Conservation (phyloP, 2,329 filamentous ascomycete species). For the Cadophora luteo-olivacea region DNA sequence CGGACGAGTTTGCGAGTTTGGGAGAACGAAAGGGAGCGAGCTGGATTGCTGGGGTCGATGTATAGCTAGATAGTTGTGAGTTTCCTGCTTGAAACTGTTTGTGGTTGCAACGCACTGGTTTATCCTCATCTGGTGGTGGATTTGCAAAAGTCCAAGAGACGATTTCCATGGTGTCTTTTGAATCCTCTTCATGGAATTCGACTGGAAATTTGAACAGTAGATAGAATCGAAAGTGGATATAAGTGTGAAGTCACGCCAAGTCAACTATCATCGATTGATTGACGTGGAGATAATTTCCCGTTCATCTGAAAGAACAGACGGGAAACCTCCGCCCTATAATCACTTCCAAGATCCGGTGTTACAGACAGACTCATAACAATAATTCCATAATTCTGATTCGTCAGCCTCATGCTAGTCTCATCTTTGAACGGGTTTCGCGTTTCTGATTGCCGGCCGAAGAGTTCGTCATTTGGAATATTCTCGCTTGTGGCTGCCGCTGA, state of each 20-base stretch:
- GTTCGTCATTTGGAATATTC: constrained; percentile 7
- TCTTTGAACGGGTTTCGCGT: neutral
- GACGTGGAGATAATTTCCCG: neutral
- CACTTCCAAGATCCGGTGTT: neutral
- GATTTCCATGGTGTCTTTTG: constrained; percentile 33
- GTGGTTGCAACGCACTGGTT: constrained; percentile 29
- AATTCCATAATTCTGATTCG: neutral
- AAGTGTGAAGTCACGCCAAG: too few species aligned
- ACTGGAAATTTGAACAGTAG: too few species aligned
- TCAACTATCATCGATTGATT: neutral
- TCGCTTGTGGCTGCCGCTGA: neutral
- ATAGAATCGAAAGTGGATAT: neutral
- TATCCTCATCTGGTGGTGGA: constrained; percentile 29
- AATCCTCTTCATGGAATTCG: too few species aligned
- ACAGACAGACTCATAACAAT: neutral
- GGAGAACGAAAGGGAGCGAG: constrained; percentile 34
- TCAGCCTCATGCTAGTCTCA: neutral
- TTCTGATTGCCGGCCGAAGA: neutral
- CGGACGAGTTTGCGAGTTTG: constrained; percentile 33
- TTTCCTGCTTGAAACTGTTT: neutral
- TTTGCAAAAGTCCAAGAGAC: constrained; percentile 38
- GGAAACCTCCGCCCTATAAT: neutral
- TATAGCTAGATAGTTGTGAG: constrained; percentile 35
- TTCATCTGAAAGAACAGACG: neutral
- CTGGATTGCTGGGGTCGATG: constrained; percentile 34